Base-by-base conservation (phyloP, 306 rosid genomes). In the Lathyrus aphaca region DNA sequence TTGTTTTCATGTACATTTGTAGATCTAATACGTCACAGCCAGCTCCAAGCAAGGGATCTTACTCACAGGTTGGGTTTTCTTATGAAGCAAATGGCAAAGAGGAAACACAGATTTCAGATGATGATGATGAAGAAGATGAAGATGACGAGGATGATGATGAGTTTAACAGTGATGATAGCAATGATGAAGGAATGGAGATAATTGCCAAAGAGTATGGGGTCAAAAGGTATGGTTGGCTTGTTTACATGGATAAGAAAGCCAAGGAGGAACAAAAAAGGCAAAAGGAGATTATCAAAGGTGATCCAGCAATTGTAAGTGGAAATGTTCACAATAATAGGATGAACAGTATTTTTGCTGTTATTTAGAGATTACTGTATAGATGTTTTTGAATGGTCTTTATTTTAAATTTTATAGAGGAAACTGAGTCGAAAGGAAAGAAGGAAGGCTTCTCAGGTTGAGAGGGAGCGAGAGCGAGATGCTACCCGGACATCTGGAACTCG, bases 381-480 rank as follows among this genome's bases (percentile, higher is more conserved):
- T 76, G 61, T 37, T 46, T 64, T 57, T 56, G 3, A 65, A 40
- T 78, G 51, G 15, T 53, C 19, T 50, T 29, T 58, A 15, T 54
- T 69, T 38, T 69, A 39, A 68, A 62, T 54, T 51, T 71, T 80
- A 18, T 60, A 94, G 99, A 91, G 96, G 84, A 94, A 94, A 83
- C 81, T 94, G 83, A 94, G 97, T 80, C 97, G 99, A 17, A 91
- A 94, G 84, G 99, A 94, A 71, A 84, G 99, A 76, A 88, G 99
- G 78, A 94, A 94, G 79, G 96, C 85, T 71, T 94, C 99, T 86
- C 99, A 91, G 78, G 80, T 91, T 75, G 99, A 89, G 79, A 89
- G 97, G 80, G 99, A 91, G 80, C 89, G 91, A 74, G 99, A 91
- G 79, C 89, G 99, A 82, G 97, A 94, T 69, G 82, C 91, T 74